Evolutionary conservation across 2,329 filamentous ascomycete species (phyloP).

Genomic region (Sporothrix inflata): DNA sequence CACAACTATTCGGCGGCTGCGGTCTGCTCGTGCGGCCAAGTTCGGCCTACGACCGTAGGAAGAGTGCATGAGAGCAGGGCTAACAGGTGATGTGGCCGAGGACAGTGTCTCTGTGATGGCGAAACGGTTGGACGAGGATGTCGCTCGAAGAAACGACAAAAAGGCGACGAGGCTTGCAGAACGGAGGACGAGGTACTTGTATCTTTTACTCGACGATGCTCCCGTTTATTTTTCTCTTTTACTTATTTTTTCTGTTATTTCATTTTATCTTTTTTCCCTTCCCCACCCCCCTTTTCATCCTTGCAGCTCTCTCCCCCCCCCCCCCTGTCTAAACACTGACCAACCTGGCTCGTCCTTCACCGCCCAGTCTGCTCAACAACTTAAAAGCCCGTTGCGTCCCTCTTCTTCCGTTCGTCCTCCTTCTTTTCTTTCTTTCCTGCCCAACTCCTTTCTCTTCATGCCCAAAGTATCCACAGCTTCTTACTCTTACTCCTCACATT

Average conservation of each 20-base stretch:
- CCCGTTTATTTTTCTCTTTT: not conserved
- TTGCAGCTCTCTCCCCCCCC: conserved; percentile 2
- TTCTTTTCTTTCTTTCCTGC: conserved; percentile 36
- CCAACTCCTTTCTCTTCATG: conserved; percentile 36
- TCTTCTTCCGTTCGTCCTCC: conserved; percentile 35
- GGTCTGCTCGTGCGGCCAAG: not conserved
- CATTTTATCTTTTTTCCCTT: not conserved
- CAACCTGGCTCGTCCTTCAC: conserved; percentile 3
- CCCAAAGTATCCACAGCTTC: conserved; percentile 38
- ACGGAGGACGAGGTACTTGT: conserved; percentile 4
- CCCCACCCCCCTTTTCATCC: not conserved
- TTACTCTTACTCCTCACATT: not conserved
- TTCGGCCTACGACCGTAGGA: not conserved
- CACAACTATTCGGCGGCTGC: not conserved
- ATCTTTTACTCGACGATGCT: not conserved
- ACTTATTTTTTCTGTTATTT: not conserved
- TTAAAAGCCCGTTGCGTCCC: conserved; percentile 35
- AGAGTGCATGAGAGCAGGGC: not conserved
- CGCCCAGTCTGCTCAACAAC: conserved; percentile 15
- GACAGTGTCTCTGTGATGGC: conserved; percentile 10
- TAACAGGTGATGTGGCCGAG: not conserved
- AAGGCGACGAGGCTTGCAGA: not conserved
- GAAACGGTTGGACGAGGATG: not conserved
- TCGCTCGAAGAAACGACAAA: not conserved
- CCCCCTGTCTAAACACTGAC: not conserved